Evolutionary conservation across 1,139 yeast genomes (phyloP).

Genomic region (Suhomyces panamericanus): DNA sequence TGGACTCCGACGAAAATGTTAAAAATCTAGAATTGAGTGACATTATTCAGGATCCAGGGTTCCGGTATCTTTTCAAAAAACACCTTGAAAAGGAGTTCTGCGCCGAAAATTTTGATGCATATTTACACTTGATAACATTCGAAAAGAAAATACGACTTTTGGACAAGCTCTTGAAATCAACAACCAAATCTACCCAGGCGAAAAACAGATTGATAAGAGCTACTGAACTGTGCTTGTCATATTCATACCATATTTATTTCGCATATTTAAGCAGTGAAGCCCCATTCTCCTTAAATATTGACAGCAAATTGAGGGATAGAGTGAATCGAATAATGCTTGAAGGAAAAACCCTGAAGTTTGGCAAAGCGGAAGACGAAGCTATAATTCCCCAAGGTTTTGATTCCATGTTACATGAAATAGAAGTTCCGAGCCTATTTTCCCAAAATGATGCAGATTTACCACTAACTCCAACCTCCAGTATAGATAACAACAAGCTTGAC

Average conservation of each 20-base stretch:
- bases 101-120: slow-evolving; percentile 75
- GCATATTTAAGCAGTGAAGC: slow-evolving; percentile 70
- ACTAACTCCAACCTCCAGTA: background rate
- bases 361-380: too few species aligned
- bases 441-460: background rate
- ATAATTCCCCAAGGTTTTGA: too few species aligned
- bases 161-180: slow-evolving; percentile 20
- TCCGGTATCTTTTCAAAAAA: slow-evolving; percentile 62
- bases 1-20: background rate
- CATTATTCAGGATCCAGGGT: slow-evolving; percentile 75
- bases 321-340: slow-evolving; percentile 47
- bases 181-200: slow-evolving; percentile 10
- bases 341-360: background rate
- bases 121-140: slow-evolving; percentile 53
- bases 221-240: slow-evolving; percentile 53
- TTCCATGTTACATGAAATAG: too few species aligned
- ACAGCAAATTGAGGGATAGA: slow-evolving; percentile 52
- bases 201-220: slow-evolving; percentile 32
- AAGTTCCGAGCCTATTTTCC: too few species aligned
- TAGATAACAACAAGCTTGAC: too few species aligned
- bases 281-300: slow-evolving; percentile 71
- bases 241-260: slow-evolving; percentile 64
- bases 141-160: slow-evolving; percentile 22
- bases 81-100: slow-evolving; percentile 68
- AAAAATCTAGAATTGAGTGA: slow-evolving; percentile 31